These are phyloP conservation scores for Aspergillus sclerotioniger DNA, from an alignment of 495 filamentous ascomycete species.

Conservation along the genomic window DNA sequence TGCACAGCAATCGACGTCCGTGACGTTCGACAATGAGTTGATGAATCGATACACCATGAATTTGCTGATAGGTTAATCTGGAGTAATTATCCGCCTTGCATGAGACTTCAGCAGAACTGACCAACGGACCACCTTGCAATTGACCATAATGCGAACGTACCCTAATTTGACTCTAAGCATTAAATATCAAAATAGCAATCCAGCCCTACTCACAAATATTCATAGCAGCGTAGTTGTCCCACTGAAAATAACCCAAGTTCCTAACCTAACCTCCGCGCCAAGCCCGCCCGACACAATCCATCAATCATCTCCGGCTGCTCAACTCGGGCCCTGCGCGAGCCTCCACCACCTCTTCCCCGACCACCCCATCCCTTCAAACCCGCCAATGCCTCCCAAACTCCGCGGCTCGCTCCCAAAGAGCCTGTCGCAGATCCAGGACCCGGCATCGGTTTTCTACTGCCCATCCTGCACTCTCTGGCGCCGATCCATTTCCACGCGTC, in stretches of 20 bases:
- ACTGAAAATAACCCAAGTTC: no score
- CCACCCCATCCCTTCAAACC: slow-evolving; percentile 11
- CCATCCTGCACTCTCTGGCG: slow-evolving; percentile 40
- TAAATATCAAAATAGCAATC: no score
- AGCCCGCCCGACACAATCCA: slow-evolving; percentile 1
- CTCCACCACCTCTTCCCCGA: slow-evolving; percentile 6
- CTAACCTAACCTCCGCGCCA: slow-evolving; percentile 1
- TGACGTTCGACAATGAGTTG: slow-evolving; percentile 30
- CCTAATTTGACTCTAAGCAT: no score
- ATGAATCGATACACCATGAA: slow-evolving; percentile 32
- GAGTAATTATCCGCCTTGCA: no score
- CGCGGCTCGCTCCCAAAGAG: slow-evolving; percentile 39
- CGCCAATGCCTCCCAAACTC: slow-evolving; percentile 42
- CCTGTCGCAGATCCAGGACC: slow-evolving; percentile 30
- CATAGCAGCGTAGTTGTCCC: no score
- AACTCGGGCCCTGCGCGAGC: background rate
- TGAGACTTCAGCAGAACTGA: no score
- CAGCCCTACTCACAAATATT: no score
- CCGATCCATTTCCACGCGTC: slow-evolving; percentile 14
- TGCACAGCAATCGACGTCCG: slow-evolving; percentile 27
- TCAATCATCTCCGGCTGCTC: background rate
- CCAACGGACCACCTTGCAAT: no score
- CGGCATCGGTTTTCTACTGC: slow-evolving; percentile 32
- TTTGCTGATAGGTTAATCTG: background rate
- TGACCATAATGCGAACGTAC: no score